These are phyloP conservation scores for Neopestalotiopsis rosae DNA, from an alignment of 2,329 filamentous ascomycete genomes.

Conservation along the genomic window DNA sequence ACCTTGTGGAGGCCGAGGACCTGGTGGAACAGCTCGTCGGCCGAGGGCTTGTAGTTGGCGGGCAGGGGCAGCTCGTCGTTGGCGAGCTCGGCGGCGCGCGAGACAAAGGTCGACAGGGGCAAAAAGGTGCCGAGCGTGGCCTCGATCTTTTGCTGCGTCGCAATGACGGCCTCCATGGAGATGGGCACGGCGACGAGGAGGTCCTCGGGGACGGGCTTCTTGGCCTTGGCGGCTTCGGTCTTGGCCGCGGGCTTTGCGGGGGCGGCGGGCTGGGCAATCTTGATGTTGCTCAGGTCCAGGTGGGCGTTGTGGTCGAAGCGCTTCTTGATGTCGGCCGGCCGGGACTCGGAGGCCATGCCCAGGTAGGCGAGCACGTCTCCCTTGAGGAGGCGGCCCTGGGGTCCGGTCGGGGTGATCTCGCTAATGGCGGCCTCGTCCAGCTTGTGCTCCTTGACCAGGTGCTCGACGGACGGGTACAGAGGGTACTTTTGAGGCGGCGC, in stretches of 20 bases:
- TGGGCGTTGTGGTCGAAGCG: constrained; percentile 78
- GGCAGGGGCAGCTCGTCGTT: constrained; percentile 83
- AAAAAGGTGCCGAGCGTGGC: constrained; percentile 79
- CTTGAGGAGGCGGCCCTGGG: constrained; percentile 87
- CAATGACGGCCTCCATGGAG: constrained; percentile 78
- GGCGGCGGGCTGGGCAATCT: constrained; percentile 64
- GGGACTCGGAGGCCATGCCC: constrained; percentile 74
- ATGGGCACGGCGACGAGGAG: constrained; percentile 74
- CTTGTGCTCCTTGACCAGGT: constrained; percentile 80
- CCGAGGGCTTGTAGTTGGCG: constrained; percentile 67
- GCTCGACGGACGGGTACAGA: constrained; percentile 81
- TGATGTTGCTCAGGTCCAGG: constrained; percentile 95
- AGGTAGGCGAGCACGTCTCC: constrained; percentile 93
- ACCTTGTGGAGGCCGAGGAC: constrained; percentile 70
- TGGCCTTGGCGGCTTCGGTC: constrained; percentile 38
- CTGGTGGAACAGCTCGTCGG: constrained; percentile 88
- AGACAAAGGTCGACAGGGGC: constrained; percentile 85
- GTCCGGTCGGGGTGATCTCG: constrained; percentile 87
- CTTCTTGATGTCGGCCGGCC: constrained; percentile 72
- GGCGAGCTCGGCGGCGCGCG: constrained; percentile 82
- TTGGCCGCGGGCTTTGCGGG: constrained; percentile 37
- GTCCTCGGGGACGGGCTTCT: constrained; percentile 49
- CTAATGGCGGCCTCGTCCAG: constrained; percentile 76
- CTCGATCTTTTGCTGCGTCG: constrained; percentile 81
- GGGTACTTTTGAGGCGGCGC: constrained; percentile 72